Base-by-base conservation (phyloP, 1,139 yeast genomes). In the Eremothecium gossypii region DNA sequence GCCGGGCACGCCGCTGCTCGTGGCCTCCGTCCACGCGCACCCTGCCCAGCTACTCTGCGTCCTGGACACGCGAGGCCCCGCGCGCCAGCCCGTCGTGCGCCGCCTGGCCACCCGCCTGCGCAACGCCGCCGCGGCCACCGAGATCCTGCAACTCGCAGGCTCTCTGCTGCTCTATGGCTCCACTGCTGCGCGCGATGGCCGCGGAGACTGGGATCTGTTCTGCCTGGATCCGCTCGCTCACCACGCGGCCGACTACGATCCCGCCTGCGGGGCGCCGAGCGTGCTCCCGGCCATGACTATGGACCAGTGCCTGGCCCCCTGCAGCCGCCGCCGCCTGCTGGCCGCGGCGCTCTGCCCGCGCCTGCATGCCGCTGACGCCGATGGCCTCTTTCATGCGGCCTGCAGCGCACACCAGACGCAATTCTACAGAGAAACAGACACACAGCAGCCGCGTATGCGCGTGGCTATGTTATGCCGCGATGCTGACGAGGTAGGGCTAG, bases 151-250 rank as follows among this genome's bases (percentile, higher is more conserved):
- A 17, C 23, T 17, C 23, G 23, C 23, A 17, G 23, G 23, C 23
- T 17, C 23, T 6, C 23, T 17, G 23, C 23, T 17, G 1, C 30
- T 51, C n/a, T 58, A 58, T 42, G 62, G 62, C 7, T 47, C 48
- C 8, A 40, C 36, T 8, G 36, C 39, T 5, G 45, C 42, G 5
- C 32, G 37, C 8, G 35, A 39, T 26, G 48, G 46, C 8, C 31
- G 29, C 12, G 52, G 51, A 9, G 53, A 48, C 30, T 51, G 54
- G 38, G 57, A 55, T 32, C 34, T 54, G 10, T 57, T 52, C 36
- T 45, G 49, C 3, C 43, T 47, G 6, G 31, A 35, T 10, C 31
- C 44, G 23, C 36, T 27, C 9, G 50, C 46, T 30, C 46, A 46
- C 36, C 33, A 44, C 7, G 41, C 36, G 10, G 31, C 40, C n/a